Base-by-base conservation (phyloP, 768 basidiomycete species). In the Rhodosporidiobolus odoratus region DNA sequence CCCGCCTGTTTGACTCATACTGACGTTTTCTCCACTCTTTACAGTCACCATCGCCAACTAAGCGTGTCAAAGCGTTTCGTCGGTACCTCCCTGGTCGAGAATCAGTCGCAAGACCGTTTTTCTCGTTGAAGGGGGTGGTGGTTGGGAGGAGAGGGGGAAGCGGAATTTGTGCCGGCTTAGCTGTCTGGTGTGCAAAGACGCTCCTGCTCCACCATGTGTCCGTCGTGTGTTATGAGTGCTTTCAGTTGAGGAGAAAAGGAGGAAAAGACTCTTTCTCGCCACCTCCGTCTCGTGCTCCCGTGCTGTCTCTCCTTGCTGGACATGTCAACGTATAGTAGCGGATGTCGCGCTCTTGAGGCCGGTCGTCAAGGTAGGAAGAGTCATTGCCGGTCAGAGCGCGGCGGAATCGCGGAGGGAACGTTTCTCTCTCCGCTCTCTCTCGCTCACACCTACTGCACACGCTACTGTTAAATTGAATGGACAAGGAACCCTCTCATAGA, bases 1-100 rank as follows among this genome's bases (percentile, higher is more conserved):
- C 21, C 35, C 8, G 2, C 19, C 9, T 8, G 16, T 32, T 10
- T 32, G 27, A 40, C 38, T 6, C 16, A 12, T n/a, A 38, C 56
- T 40, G 38, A 58, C 57, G 3, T 8, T 43, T 25, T 27, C 30
- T 59, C 30, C 21, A 12, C 40, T 27, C 53, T 43, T 34, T 17
- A 9, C 58, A 41, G 58, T 59, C 58, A 59, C 58, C 41, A 59
- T 59, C 58, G 17, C 10, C 40, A 13, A 40, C 38, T 58, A 58
- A 41, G 38, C 57, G 57, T 15, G 5, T 35, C 32, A 23, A 30
- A 10, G 15, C 34, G 13, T 27, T 27, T 13, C 5, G 15, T 10
- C 25, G 10, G 38, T 21, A 38, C 13, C 12, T 50, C 23, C n/a
- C 23, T 12, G 43, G 21, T 43, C 21, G 43, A 12, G 43, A 43